Percentiles rank a stretch among this genome's conserved stretches.
phyloP scores from a whole-genome alignment of 192 early-diverging fungal species.

The Coemansia sp. region DNA sequence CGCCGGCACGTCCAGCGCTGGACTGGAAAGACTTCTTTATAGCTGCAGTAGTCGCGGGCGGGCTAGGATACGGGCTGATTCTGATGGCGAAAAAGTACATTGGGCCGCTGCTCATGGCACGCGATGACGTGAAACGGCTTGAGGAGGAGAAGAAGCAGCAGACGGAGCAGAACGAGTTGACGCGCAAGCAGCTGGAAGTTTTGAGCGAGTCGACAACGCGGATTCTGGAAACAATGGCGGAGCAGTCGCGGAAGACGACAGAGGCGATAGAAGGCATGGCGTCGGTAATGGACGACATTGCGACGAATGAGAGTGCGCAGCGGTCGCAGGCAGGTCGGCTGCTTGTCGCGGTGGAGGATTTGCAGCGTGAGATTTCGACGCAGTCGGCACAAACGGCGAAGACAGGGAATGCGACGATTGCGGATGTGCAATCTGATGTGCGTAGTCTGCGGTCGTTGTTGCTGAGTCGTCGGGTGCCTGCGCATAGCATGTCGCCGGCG shows the following conservation, averaged over 20 bases:
- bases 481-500: conserved; percentile 41
- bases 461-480: conserved; percentile 70
- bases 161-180: conserved; percentile 68
- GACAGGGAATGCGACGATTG: conserved; percentile 17
- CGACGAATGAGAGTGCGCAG: conserved; percentile 30
- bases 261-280: conserved; percentile 65
- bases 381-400: conserved; percentile 22
- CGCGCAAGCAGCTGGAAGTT: conserved; percentile 68
- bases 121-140: conserved; percentile 57
- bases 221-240: conserved; percentile 63
- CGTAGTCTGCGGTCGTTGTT: conserved; percentile 91
- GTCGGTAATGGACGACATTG: conserved; percentile 41
- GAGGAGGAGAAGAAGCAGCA: conserved; percentile 61
- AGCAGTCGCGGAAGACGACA: conserved; percentile 69
- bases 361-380: conserved; percentile 38
- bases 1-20: conserved; percentile 62
- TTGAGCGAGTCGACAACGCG: conserved; percentile 67
- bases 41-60: conserved; percentile 79
- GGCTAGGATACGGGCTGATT: conserved; percentile 88
- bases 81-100: conserved; percentile 58
- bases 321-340: conserved; percentile 25
- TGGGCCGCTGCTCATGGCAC: conserved; percentile 28
- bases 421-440: conserved; percentile 90
- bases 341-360: conserved; percentile 42
- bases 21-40: conserved; percentile 96